phyloP scores from a whole-genome alignment of 208 protist species.

The Novymonas esmeraldas region DNA sequence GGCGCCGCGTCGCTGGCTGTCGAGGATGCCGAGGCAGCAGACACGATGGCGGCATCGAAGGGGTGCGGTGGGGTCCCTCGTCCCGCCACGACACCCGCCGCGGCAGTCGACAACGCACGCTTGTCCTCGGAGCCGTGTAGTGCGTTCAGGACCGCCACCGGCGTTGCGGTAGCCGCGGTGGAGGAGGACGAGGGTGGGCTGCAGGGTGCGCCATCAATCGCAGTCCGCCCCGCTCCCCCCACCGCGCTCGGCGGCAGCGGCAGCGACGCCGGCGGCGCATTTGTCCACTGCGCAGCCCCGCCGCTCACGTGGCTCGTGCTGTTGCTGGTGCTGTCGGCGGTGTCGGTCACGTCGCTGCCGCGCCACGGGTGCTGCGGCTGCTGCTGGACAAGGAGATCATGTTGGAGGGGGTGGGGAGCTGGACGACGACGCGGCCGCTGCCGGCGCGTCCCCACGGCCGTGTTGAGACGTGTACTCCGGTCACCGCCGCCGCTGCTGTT shows the following conservation, averaged over 20 bases:
- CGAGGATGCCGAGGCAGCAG: background rate
- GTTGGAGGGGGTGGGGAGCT: no score
- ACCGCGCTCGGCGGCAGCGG: background rate
- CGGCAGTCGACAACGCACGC: no score
- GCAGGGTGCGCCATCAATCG: background rate
- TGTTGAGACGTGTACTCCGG: background rate
- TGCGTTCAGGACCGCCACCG: no score
- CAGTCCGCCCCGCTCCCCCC: background rate
- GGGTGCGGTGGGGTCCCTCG: background rate
- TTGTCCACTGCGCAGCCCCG: background rate
- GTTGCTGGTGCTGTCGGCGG: background rate
- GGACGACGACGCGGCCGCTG: background rate
- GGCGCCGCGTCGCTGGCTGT: no score
- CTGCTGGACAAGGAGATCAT: no score
- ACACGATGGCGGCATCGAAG: background rate
- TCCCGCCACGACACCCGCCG: background rate
- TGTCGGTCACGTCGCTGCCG: background rate
- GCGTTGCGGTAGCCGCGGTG: no score
- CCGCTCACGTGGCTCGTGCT: background rate
- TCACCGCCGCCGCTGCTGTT: constrained; percentile 1
- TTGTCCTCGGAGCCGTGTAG: no score
- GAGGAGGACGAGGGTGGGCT: background rate
- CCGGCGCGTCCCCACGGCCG: background rate
- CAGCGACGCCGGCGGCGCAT: background rate
- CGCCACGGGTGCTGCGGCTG: background rate